These are phyloP conservation scores for Penicillium cataractarum DNA, from an alignment of 495 filamentous ascomycete species.

Conservation along the genomic window DNA sequence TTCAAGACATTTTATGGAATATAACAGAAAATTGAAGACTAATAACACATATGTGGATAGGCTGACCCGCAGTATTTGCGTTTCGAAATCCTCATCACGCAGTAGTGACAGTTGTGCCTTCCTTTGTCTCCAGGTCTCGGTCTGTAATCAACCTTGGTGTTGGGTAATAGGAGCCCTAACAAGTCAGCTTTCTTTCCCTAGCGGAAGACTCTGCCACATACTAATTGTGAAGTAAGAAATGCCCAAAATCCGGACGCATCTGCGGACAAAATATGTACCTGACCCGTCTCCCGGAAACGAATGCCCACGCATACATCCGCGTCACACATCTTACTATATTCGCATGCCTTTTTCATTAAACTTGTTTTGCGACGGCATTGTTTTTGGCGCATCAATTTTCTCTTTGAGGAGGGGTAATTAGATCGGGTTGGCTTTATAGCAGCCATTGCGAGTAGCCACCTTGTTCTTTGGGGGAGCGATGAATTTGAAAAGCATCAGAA, in stretches of 20 bases:
- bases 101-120: background rate
- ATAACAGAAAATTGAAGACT: background rate
- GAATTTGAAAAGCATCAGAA: background rate
- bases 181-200: conserved; percentile 11
- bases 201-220: conserved; percentile 14
- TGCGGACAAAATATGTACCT: conserved; percentile 15
- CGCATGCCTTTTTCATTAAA: conserved; percentile 7
- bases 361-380: conserved; percentile 6
- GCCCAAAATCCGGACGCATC: conserved; percentile 29
- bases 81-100: background rate
- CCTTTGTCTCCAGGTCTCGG: conserved; percentile 9
- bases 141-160: conserved; percentile 12
- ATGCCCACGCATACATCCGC: conserved; percentile 26
- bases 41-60: background rate
- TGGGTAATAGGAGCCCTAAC: conserved; percentile 15
- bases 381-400: conserved; percentile 9
- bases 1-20: background rate
- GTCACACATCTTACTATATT: conserved; percentile 16
- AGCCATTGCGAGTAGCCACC: background rate
- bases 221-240: conserved; percentile 24
- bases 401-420: conserved; percentile 3
- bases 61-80: background rate
- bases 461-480: background rate
- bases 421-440: conserved; percentile 5
- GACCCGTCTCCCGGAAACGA: conserved; percentile 18